These are phyloP conservation scores for Talinum fruticosum DNA, from an alignment of 148 eudicot species.

Conservation along the genomic window DNA sequence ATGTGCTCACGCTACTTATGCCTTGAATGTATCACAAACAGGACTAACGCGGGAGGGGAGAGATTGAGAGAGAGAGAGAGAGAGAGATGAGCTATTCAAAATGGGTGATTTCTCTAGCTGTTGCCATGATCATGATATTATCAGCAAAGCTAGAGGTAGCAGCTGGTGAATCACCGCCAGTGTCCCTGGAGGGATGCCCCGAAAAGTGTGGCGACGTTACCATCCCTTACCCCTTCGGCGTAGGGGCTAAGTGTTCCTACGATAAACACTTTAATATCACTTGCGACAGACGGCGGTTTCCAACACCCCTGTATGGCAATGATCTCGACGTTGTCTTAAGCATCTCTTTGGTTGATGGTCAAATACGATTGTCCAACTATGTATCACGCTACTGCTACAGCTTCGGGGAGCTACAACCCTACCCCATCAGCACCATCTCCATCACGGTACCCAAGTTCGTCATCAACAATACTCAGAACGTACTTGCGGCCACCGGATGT, in stretches of 20 bases:
- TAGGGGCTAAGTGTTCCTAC: constrained; percentile 16
- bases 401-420: no score
- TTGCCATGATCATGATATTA: neutral
- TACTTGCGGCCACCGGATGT: neutral
- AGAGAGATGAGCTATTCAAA: no score
- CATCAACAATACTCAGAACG: neutral
- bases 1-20: no score
- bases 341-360: neutral
- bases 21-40: no score
- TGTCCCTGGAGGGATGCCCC: constrained; percentile 13
- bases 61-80: no score
- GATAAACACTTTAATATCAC: constrained; percentile 1
- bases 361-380: neutral
- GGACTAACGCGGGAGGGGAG: no score
- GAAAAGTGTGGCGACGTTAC: constrained; percentile 24
- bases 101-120: no score
- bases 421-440: no score
- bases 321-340: neutral
- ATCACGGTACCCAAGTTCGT: neutral
- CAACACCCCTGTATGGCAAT: constrained; percentile 1
- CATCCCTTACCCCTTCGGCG: constrained; percentile 32
- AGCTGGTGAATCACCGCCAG: neutral
- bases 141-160: neutral
- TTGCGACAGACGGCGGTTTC: constrained; percentile 4
- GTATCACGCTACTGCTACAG: neutral